Evolutionary conservation across 495 filamentous ascomycete genomes (phyloP).

Genomic region (Penicillium lagena): DNA sequence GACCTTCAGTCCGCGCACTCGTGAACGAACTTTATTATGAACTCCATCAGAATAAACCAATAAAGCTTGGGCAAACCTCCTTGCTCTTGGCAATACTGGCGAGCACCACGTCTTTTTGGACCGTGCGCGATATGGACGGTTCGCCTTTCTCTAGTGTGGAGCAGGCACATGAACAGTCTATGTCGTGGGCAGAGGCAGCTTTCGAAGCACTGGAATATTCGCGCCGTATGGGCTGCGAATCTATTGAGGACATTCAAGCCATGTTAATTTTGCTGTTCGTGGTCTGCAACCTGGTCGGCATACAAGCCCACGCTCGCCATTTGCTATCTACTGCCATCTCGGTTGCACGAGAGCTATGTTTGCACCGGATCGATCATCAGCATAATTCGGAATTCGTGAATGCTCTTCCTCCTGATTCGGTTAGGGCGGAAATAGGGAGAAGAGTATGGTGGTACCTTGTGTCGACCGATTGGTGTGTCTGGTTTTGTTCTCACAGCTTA

Average conservation of each 20-base stretch:
- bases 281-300: conserved; percentile 32
- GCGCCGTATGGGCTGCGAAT: conserved; percentile 14
- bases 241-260: conserved; percentile 40
- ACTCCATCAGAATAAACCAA: conserved; percentile 9
- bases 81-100: conserved; percentile 40
- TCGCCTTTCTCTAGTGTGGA: conserved; percentile 21
- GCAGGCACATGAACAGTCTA: conserved; percentile 22
- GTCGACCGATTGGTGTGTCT: conserved; percentile 37
- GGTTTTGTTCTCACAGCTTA: background rate
- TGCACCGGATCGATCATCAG: conserved; percentile 38
- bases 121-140: conserved; percentile 10
- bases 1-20: conserved; percentile 25
- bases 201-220: conserved; percentile 34
- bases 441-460: conserved; percentile 46
- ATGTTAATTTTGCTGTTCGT: conserved; percentile 32
- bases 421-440: conserved; percentile 33
- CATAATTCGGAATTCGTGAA: conserved; percentile 3
- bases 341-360: conserved; percentile 27
- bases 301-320: conserved; percentile 24
- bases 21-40: conserved; percentile 30
- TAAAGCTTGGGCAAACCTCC: conserved; percentile 25
- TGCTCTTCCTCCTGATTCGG: conserved; percentile 10
- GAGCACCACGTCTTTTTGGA: conserved; percentile 36
- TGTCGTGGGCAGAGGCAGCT: conserved; percentile 28
- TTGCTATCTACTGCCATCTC: conserved; percentile 24